Evolutionary conservation across 495 filamentous ascomycete species (phyloP), one percentile per base, ranked within the genome.

Genomic region (Eremomyces bilateralis): DNA sequence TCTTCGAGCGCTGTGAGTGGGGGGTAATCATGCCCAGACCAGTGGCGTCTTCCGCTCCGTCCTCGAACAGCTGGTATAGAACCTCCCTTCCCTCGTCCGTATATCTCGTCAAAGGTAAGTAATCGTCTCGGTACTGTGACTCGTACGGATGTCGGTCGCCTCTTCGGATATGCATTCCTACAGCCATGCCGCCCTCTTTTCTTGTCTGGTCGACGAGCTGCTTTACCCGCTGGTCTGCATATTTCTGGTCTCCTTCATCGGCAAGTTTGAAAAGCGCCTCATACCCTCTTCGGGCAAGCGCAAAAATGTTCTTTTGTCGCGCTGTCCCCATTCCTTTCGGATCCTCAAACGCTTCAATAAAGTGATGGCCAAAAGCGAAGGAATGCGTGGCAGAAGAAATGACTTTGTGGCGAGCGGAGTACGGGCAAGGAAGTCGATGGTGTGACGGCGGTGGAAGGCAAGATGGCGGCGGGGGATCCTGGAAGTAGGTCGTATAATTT

Each of bases 101-200:
- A 45, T 78, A 82, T 6, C 54, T 53, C 27, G 69, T 61, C 0
- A 78, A 47, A 1, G 79, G 79, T 6, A 82, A 61, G 39, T 80
- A 80, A 32, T 70, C 69, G 25, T 69, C 61, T 27, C 57, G 55
- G 44, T 75, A 76, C 45, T 76, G 67, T 38, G 58, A 70, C 44
- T 78, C 76, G 34, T 61, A 57, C 0, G 73, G 73, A 37, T 75
- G 71, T 0, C 61, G 52, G 44, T 84, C 79, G 15, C 78, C 78
- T 20, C 68, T 67, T n/a, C 78, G 69, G 32, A 82, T 59, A 39
- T 83, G 78, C 15, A 80, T 47, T 12, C 71, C 76, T 17, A 77
- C 47, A n/a, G 62, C 52, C 12, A 68, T 43, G 2, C 67, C 62
- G 31, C 46, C 46, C 10, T 53, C 38, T 5, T 35, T 20, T 16